Base-by-base conservation (phyloP, 257 asterid species). In the Solanum etuberosum region DNA sequence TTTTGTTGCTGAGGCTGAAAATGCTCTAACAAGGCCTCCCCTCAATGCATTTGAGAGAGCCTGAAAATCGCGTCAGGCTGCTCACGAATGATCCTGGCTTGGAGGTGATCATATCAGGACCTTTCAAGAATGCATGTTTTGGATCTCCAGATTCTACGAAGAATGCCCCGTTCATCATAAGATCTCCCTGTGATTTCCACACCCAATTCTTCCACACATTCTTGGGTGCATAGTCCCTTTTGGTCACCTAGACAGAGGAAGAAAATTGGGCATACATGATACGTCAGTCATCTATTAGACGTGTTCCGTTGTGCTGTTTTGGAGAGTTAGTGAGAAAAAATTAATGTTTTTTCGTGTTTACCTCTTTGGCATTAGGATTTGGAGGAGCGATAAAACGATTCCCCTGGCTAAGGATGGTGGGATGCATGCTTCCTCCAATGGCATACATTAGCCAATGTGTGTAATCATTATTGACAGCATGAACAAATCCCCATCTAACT, bases 141-240 rank as follows among this genome's bases (percentile, higher is more conserved):
- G 91, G 92, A 78, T 93, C 88, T 67, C 98, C 99, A 3, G 99
- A 96, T 87, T 93, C 94, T 8, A 20, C 61, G 77, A 96, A 96
- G 87, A 93, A 96, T 3, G 99, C 99, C 14, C 98, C 98, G 84
- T 92, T 94, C 90, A 38, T 71, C 92, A 96, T 68, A 20, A 93
- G 51, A 89, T 96, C 99, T 43, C 93, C 94, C 65, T 95, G 93
- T 10, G 98, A 96, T 92, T 65, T 93, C 98, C 99, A 95, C 2
- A 70, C 90, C 99, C 98, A 96, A 7, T 90, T 90, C 90, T 93
- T 91, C 99, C 99, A 95, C 77, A 7, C 93, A 57, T 88, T 89
- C 89, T 95, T 89, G 0, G 90, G 31, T 85, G 94, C 87, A 59
- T 91, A 91, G 12, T 93, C 97, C 87, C 98, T 92, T 94, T 94